Conservation (phyloP, 1,139 yeast genomes). For the Suhomyces anneliseae region DNA sequence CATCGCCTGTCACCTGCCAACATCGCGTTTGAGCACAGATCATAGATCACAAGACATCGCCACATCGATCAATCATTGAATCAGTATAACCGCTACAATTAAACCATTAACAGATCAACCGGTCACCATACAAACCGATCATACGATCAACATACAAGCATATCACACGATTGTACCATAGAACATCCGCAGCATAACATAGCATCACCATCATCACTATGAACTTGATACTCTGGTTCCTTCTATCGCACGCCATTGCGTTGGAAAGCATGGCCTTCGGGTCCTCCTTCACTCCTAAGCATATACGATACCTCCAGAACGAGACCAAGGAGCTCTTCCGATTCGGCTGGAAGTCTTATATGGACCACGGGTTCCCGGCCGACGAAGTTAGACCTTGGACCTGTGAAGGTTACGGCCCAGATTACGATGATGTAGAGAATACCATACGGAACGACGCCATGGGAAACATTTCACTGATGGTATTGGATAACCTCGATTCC, state of each 20-base stretch:
- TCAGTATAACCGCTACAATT: too few relatives aligned
- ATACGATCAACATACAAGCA: not conserved
- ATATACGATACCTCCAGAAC: constrained; percentile 43
- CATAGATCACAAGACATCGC: too few relatives aligned
- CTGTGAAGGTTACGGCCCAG: constrained; percentile 70
- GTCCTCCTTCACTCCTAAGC: constrained; percentile 51
- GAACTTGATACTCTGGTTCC: too few relatives aligned
- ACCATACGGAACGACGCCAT: constrained; percentile 74
- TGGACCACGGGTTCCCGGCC: constrained; percentile 70
- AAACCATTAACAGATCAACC: too few relatives aligned
- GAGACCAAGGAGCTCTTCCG: constrained; percentile 61
- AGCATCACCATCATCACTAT: too few relatives aligned
- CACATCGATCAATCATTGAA: too few relatives aligned
- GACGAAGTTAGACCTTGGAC: constrained; percentile 80
- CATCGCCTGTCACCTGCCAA: too few relatives aligned
- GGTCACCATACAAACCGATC: not conserved
- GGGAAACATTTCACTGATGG: constrained; percentile 79
- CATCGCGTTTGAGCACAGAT: too few relatives aligned
- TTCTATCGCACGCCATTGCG: not conserved
- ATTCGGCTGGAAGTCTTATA: constrained; percentile 78
- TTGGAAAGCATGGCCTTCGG: constrained; percentile 9
- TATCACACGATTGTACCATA: too few relatives aligned
- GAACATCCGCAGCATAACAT: too few relatives aligned
- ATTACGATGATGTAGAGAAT: constrained; percentile 51
- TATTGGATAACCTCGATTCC: constrained; percentile 78